These are phyloP conservation scores for Fusarium lyarnte DNA, from an alignment of 2,329 filamentous ascomycete species.

Conservation along the genomic window DNA sequence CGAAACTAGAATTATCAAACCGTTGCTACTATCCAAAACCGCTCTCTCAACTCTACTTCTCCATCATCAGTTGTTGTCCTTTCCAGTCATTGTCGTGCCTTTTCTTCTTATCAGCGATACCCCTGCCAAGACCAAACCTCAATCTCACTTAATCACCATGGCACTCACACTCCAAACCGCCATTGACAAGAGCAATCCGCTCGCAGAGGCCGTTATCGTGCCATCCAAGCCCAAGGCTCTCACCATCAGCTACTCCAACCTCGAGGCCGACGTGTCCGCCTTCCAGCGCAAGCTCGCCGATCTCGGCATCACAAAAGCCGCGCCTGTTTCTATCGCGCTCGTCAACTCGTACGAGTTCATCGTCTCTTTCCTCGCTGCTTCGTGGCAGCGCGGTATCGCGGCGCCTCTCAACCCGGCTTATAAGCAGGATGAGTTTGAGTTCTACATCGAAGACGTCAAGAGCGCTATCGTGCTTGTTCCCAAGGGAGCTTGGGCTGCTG, in stretches of 20 bases:
- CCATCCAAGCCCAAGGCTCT: constrained; percentile 71
- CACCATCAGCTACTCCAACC: constrained; percentile 74
- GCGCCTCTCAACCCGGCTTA: constrained; percentile 89
- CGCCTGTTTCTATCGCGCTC: constrained; percentile 83
- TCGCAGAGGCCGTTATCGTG: constrained; percentile 73
- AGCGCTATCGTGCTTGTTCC: constrained; percentile 83
- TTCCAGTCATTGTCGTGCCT: neutral
- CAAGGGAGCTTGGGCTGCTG: constrained; percentile 71
- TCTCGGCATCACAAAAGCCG: constrained; percentile 73
- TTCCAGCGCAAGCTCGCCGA: constrained; percentile 83
- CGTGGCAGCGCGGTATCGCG: constrained; percentile 85
- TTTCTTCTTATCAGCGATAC: constrained; percentile 8
- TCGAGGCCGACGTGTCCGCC: constrained; percentile 70
- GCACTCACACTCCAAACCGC: constrained; percentile 60
- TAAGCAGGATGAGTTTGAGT: constrained; percentile 90
- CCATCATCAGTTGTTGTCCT: neutral
- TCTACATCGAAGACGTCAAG: constrained; percentile 88
- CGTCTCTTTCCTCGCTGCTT: constrained; percentile 83
- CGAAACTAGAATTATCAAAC: neutral
- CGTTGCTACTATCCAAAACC: neutral
- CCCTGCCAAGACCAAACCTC: neutral
- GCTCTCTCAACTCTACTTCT: neutral
- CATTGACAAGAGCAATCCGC: constrained; percentile 55
- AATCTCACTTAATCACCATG: constrained; percentile 40
- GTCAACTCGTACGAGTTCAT: constrained; percentile 91